Evolutionary conservation across 129 eudicot genomes (phyloP), one percentile per base, ranked within the genome.

Genomic region (Pittosporum tobira): DNA sequence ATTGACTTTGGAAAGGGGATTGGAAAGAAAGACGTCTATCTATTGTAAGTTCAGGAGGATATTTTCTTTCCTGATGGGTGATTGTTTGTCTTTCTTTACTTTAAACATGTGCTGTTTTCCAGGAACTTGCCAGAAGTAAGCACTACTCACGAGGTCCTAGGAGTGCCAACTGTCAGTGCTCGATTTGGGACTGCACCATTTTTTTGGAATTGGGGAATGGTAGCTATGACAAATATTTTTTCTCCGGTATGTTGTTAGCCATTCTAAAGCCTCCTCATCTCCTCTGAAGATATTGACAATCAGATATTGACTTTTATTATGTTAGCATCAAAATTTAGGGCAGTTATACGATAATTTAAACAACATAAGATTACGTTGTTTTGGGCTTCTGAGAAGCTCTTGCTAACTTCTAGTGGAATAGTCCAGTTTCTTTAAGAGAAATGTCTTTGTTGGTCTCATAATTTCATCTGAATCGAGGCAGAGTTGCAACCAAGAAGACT

Each of bases 201-300:
- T 71, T 80, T 86, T 79, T 91, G 98, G 98, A 91, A 91, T 42
- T 91, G 95, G 98, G 95, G 95, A 66, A 91, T 91, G 98, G 76
- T 53, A 25, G 88, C 86, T 34, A 78, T 91, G 95, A 71, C 87
- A 47, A 68, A 71, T 56, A 73, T 91, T 43, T 57, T 91, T 70
- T 80, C 98, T 30, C 63, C 74, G 43, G 98, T 91, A 83, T 49
- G 88, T 56, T 42, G 27, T 21, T n/a, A n/a, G n/a, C 2, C 59
- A 51, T 27, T 27, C 50, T 16, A 40, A 23, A 28, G 31, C n/a
- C 18, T 4, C 47, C 19, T 31, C 44, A 31, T 19, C 19, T 61
- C 16, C 8, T 9, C 13, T 13, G 2, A 14, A 38, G 26, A 58
- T 14, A 14, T 22, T 34, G 22, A 19, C 22, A 5, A 3, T 37